Evolutionary conservation across 2,329 filamentous ascomycete genomes (phyloP), one percentile per base, ranked within the genome.

Genomic region (Gaeumannomyces tritici): DNA sequence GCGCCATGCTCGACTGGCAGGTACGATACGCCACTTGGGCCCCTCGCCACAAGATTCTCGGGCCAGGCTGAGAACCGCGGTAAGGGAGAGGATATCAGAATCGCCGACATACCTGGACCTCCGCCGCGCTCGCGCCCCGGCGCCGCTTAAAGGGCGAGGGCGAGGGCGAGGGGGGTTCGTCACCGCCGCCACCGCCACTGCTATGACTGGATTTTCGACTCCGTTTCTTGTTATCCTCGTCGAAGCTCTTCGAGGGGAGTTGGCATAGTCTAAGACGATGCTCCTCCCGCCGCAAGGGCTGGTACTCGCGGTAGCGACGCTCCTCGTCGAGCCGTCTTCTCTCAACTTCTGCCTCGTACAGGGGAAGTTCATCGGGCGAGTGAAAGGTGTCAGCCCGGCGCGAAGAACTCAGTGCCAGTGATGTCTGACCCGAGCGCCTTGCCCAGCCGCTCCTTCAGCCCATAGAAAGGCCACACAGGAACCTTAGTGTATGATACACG

Each of bases 391-490:
- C 62, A 61, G 15, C 54, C 28, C n/a, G 28, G 9, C 12, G 33
- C 59, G 6, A 69, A 64, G 29, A 72, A 72, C 12, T 65, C 57
- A 2, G 74, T 69, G 27, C 81, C 81, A 4, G 82, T 78, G 15
- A 84, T 66, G 4, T 83, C 80, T 24, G 72, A 70, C 8, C 83
- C 82, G 0, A 86, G 71, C 3, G 80, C 83, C 65, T 77, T 77
- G 51, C 80, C 81, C 0, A 86, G 73, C 7, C 83, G 77, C 68
- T 85, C 82, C 63, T 79, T 79, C 8, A 86, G 74, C 4, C 82
- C 83, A 0, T 83, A 68, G 6, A 84, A 75, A 0, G 83, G 83
- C 80, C 81, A 85, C 28, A 81, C 74, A 0, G 79, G 78, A 2
- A 85, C 79, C 9, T 75, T 75, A 1, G 74, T 73, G 68, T 80